Conservation (phyloP, 768 basidiomycete species). For the Gymnopilus dilepis region DNA sequence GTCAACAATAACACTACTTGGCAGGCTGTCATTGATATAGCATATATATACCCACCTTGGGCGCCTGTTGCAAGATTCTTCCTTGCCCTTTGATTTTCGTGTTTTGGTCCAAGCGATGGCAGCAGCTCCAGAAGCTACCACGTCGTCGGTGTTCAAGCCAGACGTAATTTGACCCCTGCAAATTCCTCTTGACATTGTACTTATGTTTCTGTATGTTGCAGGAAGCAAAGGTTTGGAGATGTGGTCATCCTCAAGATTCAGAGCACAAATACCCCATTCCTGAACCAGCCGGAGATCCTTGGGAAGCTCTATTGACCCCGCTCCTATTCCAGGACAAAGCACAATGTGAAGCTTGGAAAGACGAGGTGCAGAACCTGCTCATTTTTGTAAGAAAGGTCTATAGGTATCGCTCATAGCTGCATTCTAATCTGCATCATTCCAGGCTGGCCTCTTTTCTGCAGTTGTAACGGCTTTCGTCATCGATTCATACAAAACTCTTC, state of each 20-base stretch:
- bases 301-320: conserved; percentile 9
- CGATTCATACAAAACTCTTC: conserved; percentile 21
- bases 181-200: neutral
- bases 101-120: too few relatives aligned
- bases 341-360: conserved; percentile 24
- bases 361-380: conserved; percentile 25
- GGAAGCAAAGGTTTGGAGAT: conserved; percentile 14
- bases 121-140: neutral
- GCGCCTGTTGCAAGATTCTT: too few relatives aligned
- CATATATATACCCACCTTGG: too few relatives aligned
- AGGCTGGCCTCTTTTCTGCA: conserved; percentile 32
- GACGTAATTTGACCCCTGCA: neutral
- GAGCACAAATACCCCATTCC: conserved; percentile 17
- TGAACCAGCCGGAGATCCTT: conserved; percentile 11
- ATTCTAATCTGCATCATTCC: neutral
- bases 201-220: neutral
- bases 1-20: too few relatives aligned
- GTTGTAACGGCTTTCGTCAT: conserved; percentile 24
- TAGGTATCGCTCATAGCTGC: neutral
- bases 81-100: too few relatives aligned
- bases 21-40: too few relatives aligned
- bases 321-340: conserved; percentile 20
- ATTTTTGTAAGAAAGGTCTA: conserved; percentile 24
- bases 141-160: conserved; percentile 1
- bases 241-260: conserved; percentile 14